Percentiles rank a stretch among this genome's conserved stretches.
phyloP scores from a whole-genome alignment of 371 early-diverging fungal genomes.

The Mortierella polycephala region DNA sequence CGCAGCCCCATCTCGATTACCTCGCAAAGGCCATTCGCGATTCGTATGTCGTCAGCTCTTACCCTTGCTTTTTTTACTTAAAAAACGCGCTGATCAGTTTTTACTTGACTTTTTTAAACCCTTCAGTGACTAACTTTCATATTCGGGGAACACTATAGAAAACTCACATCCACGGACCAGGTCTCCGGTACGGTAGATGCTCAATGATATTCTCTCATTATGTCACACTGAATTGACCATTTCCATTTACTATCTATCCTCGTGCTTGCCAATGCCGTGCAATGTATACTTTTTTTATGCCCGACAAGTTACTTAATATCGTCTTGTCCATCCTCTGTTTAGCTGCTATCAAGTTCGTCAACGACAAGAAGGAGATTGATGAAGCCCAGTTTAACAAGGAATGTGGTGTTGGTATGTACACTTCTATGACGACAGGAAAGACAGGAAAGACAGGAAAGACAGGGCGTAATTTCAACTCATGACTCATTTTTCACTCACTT shows the following conservation, averaged over 20 bases:
- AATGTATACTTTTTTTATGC: constrained; percentile 8
- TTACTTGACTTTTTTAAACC: neutral
- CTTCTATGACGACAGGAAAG: neutral
- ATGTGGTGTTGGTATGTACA: constrained; percentile 88
- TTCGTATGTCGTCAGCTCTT: constrained; percentile 48
- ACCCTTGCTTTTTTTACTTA: neutral
- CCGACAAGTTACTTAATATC: neutral
- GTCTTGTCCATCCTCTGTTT: constrained; percentile 1
- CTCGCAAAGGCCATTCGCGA: constrained; percentile 80
- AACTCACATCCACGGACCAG: constrained; percentile 86
- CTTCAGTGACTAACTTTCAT: neutral
- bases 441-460: neutral
- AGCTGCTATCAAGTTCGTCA: constrained; percentile 93
- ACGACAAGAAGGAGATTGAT: constrained; percentile 64
- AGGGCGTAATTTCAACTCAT: neutral
- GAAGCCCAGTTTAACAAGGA: constrained; percentile 79
- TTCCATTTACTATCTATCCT: constrained; percentile 17
- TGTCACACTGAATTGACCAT: too few relatives aligned
- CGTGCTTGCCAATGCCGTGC: constrained; percentile 10
- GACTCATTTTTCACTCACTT: constrained; percentile 1
- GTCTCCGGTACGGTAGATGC: constrained; percentile 73
- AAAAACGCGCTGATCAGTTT: constrained; percentile 8
- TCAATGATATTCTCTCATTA: neutral
- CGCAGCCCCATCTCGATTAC: constrained; percentile 77
- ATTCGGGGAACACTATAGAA: constrained; percentile 23